These are phyloP conservation scores for Peribolospora baueri DNA, from an alignment of 768 basidiomycete species.

Conservation along the genomic window DNA sequence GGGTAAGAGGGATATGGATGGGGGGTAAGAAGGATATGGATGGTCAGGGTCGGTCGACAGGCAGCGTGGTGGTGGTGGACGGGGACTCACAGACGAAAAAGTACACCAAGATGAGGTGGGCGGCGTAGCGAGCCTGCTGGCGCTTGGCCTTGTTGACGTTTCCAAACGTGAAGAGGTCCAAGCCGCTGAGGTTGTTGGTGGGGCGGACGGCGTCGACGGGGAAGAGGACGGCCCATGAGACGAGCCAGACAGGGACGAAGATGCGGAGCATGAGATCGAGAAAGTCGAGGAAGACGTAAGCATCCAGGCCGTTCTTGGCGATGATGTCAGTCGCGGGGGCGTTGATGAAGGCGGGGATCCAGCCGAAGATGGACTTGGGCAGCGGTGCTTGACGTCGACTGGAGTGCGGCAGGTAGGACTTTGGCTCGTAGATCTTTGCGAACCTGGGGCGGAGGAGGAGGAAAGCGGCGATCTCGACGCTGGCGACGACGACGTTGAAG, in stretches of 20 bases:
- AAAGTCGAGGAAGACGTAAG: conserved; percentile 82
- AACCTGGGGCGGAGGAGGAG: conserved; percentile 65
- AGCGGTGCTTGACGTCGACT: conserved; percentile 23
- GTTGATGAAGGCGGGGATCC: conserved; percentile 40
- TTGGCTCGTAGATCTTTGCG: conserved; percentile 67
- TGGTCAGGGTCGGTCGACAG: background rate
- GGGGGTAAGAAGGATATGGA: background rate
- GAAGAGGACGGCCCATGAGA: conserved; percentile 66
- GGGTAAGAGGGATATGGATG: background rate
- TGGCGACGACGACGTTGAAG: conserved; percentile 38
- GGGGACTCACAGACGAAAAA: conserved; percentile 44
- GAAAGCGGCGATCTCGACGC: conserved; percentile 34
- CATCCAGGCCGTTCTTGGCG: conserved; percentile 56
- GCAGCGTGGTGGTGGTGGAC: background rate
- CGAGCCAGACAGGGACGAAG: conserved; percentile 68
- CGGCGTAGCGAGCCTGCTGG: conserved; percentile 36
- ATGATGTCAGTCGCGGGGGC: conserved; percentile 40
- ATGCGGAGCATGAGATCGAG: conserved; percentile 57
- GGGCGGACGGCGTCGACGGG: conserved; percentile 34
- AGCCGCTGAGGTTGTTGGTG: conserved; percentile 25
- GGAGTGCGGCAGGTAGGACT: conserved; percentile 35
- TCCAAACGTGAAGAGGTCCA: conserved; percentile 57
- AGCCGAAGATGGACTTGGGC: conserved; percentile 28
- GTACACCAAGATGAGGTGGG: conserved; percentile 52
- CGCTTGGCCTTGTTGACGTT: conserved; percentile 27